Evolutionary conservation across 768 basidiomycete genomes (phyloP).

Genomic region (Hericium alpestre): DNA sequence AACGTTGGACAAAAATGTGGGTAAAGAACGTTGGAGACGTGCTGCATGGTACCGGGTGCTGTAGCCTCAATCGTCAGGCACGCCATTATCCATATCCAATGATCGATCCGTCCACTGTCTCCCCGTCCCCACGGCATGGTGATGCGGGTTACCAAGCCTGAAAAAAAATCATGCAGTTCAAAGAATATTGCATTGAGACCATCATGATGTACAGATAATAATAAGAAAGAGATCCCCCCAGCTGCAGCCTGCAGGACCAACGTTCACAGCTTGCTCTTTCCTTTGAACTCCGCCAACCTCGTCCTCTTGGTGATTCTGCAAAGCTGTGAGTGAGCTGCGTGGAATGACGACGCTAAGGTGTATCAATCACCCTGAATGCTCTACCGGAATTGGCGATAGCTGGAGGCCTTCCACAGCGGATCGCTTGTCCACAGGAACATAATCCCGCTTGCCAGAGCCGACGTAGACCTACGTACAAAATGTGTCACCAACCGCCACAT

Average conservation of each 20-base stretch:
- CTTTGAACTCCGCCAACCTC: constrained; percentile 50
- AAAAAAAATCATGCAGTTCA: background rate
- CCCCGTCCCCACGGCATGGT: background rate
- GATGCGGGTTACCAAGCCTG: background rate
- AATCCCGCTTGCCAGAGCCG: constrained; percentile 65
- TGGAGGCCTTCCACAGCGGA: constrained; percentile 40
- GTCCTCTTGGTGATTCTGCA: constrained; percentile 58
- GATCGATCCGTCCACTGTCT: no score
- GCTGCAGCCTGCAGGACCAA: background rate
- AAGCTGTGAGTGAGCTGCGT: background rate
- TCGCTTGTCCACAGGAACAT: constrained; percentile 56
- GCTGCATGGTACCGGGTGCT: no score
- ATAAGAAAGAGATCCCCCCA: background rate
- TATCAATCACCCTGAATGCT: constrained; percentile 64
- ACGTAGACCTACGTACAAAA: constrained; percentile 54
- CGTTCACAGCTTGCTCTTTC: constrained; percentile 36
- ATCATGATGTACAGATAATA: constrained; percentile 6
- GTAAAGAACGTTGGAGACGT: background rate
- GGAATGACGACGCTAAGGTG: background rate
- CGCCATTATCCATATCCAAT: no score
- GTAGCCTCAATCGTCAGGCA: no score
- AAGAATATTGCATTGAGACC: background rate
- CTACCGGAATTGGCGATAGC: constrained; percentile 51
- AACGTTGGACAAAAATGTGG: constrained; percentile 3
- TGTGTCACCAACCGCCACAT: background rate